Evolutionary conservation across 208 protist species (phyloP).

Genomic region (Herpetomonas samuelpessoai): DNA sequence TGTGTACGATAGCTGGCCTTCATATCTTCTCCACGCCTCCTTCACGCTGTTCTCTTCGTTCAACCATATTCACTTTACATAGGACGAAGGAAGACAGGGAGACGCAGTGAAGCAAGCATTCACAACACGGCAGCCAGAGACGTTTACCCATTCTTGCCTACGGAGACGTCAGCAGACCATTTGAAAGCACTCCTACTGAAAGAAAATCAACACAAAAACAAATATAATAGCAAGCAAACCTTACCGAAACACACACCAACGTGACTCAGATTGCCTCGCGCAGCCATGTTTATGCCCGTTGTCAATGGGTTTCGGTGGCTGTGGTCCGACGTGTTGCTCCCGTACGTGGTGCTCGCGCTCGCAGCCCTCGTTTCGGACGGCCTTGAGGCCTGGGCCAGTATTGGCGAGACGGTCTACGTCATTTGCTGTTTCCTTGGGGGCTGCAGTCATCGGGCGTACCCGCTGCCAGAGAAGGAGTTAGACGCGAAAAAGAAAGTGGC

Average conservation of each 20-base stretch:
- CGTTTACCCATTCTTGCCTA: too few relatives aligned
- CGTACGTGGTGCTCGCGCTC: constrained; percentile 46
- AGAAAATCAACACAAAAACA: neutral
- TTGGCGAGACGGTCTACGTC: constrained; percentile 52
- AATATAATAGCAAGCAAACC: neutral
- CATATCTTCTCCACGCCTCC: too few relatives aligned
- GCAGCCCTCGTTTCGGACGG: constrained; percentile 50
- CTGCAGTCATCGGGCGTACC: constrained; percentile 70
- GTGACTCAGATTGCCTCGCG: too few relatives aligned
- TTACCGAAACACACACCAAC: too few relatives aligned
- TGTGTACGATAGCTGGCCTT: too few relatives aligned
- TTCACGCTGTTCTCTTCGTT: too few relatives aligned
- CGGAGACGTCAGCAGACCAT: too few relatives aligned
- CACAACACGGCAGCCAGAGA: too few relatives aligned
- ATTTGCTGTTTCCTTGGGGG: constrained; percentile 64
- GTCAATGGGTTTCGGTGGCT: constrained; percentile 29
- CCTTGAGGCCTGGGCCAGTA: constrained; percentile 40
- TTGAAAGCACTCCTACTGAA: too few relatives aligned
- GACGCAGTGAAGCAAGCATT: too few relatives aligned
- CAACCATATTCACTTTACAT: too few relatives aligned
- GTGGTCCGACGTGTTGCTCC: constrained; percentile 43
- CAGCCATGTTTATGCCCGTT: constrained; percentile 22
- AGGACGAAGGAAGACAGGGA: too few relatives aligned
- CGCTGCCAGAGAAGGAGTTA: constrained; percentile 22
- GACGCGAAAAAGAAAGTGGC: constrained; percentile 13